phyloP scores from a whole-genome alignment of 352 stramenopile genomes.

The Phytophthora vignae region DNA sequence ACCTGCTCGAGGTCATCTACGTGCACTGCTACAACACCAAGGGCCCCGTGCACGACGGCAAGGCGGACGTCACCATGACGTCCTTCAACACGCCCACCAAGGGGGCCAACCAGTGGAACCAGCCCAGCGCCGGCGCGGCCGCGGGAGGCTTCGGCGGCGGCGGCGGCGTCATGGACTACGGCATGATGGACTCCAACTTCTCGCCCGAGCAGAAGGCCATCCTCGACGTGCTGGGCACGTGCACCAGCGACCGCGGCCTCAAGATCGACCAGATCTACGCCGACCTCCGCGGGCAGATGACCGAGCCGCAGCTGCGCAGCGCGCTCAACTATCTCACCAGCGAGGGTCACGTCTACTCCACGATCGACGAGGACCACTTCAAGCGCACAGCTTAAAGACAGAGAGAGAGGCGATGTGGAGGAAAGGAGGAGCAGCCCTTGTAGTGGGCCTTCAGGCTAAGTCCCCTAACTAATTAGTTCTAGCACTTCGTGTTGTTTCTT shows the following conservation, averaged over 20 bases:
- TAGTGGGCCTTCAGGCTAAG: background rate
- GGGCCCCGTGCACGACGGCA: constrained; percentile 48
- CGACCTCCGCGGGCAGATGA: constrained; percentile 70
- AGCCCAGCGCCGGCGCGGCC: constrained; percentile 15
- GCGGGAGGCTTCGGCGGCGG: constrained; percentile 32
- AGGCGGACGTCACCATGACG: constrained; percentile 35
- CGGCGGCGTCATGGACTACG: constrained; percentile 56
- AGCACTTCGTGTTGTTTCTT: background rate
- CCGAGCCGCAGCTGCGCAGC: constrained; percentile 66
- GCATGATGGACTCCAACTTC: constrained; percentile 79
- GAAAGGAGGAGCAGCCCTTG: background rate
- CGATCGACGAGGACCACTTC: constrained; percentile 93
- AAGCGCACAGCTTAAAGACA: constrained; percentile 76
- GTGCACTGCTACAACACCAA: constrained; percentile 89
- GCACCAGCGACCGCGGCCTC: constrained; percentile 75
- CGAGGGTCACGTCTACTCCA: constrained; percentile 92
- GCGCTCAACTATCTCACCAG: constrained; percentile 86
- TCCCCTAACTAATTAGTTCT: constrained; percentile 17
- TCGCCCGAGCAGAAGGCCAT: constrained; percentile 84
- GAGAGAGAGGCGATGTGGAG: constrained; percentile 19
- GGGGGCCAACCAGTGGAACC: constrained; percentile 33
- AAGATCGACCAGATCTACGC: constrained; percentile 85
- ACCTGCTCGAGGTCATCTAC: constrained; percentile 95
- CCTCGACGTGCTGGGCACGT: constrained; percentile 75
- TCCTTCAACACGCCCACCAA: constrained; percentile 55